These are phyloP conservation scores for Saposhnikovia divaricata DNA, from an alignment of 129 eudicot genomes.

Conservation along the genomic window DNA sequence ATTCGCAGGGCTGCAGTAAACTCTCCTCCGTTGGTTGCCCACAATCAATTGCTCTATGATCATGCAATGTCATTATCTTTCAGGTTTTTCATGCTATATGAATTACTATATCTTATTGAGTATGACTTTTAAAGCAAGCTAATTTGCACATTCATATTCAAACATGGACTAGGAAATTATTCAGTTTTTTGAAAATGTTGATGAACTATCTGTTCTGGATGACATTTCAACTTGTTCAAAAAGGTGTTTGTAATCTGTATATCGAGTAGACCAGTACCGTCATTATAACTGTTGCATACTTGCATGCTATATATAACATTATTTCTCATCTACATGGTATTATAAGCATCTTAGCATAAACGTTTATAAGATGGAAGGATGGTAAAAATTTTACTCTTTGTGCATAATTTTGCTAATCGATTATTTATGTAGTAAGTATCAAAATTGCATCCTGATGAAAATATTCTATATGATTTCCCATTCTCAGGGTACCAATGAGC, in stretches of 20 bases:
- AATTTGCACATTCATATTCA: not conserved
- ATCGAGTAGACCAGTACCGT: not conserved
- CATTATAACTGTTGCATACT: not conserved
- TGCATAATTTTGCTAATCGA: not conserved
- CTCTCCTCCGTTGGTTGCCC: constrained; percentile 94
- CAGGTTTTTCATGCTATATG: constrained; percentile 31
- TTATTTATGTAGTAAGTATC: not conserved
- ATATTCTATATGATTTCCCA: not conserved
- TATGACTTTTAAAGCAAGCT: not conserved
- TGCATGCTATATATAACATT: not conserved
- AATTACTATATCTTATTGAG: not conserved
- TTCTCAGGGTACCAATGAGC: constrained; percentile 6
- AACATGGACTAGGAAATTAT: not conserved
- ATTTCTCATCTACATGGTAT: not conserved
- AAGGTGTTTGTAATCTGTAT: not conserved
- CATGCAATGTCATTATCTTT: constrained; percentile 67
- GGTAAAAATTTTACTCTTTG: not conserved
- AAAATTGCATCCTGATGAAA: not conserved
- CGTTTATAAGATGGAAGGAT: not conserved
- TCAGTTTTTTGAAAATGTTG: not conserved
- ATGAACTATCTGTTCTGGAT: not conserved
- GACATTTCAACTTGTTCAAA: not conserved
- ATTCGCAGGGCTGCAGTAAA: constrained; percentile 85
- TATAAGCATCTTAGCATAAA: not conserved
- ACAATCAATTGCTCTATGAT: constrained; percentile 82